Evolutionary conservation across 2,329 filamentous ascomycete species (phyloP), one percentile per base, ranked within the genome.

Genomic region (Arthrobotrys conoides): DNA sequence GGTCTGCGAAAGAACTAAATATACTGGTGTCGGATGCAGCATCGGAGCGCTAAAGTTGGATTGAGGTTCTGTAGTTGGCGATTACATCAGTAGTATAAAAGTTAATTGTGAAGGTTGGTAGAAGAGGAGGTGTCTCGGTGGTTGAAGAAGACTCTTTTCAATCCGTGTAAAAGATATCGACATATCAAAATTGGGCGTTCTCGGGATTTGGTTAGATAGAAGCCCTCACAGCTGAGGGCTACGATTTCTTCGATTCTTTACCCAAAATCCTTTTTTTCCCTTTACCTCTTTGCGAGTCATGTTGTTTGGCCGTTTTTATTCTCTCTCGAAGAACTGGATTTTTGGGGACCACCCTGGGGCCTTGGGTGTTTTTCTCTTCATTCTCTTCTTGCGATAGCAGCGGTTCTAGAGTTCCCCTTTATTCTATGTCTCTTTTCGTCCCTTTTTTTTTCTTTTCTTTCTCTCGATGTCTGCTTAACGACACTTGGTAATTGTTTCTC

Each of bases 1-100:
- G 91, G 92, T 16, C 87, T 93, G 78, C 94, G 95, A 84, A 79
- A 79, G 61, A 79, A 79, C 16, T 79, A 75, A 61, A 30, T 55
- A 36, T 67, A 49, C 9, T 4, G 49, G 51, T 9, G 4, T 22
- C 10, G 30, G 14, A 5, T 20, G 48, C 3, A 30, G 20, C 3
- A 27, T 14, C 14, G 5, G 27, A 12, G 12, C 5, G 14, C 27
- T 46, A 10, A n/a, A 3, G 44, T 44, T 67, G 9, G 10, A 8
- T 16, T 53, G 12, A 18, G 27, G 20, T 12, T 48, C 27, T 24
- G 65, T 9, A 20, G 61, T 65, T 49, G 27, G 41, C 27, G 44
- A 49, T 65, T 14, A 48, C 10, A 20, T 46, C 22, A 41, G 57
- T 16, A 36, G 57, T 44, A 24, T 61, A 61, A 61, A 65, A 64